phyloP scores from a whole-genome alignment of 805 yeast species.

The Ogataea populi-albae region DNA sequence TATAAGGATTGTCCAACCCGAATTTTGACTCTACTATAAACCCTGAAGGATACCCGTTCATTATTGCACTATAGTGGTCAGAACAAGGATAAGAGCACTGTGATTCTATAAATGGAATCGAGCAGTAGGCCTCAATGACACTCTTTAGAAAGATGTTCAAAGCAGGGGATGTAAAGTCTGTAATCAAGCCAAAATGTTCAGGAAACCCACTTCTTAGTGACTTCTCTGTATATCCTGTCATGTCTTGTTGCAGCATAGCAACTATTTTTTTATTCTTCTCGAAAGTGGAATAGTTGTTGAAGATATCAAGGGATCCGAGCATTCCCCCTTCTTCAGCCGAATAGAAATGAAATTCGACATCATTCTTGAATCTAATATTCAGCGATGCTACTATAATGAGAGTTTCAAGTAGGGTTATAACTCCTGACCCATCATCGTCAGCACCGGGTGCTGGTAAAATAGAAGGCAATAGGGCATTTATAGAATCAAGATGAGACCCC shows the following conservation, averaged over 20 bases:
- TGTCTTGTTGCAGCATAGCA: constrained; percentile 92
- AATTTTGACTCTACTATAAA: constrained; percentile 79
- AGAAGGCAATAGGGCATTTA: constrained; percentile 68
- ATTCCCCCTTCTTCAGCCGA: constrained; percentile 94
- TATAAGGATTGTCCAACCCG: constrained; percentile 58
- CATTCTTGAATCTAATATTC: constrained; percentile 42
- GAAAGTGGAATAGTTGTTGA: constrained; percentile 44
- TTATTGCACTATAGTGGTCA: constrained; percentile 85
- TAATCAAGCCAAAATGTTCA: constrained; percentile 77
- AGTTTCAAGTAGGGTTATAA: constrained; percentile 73
- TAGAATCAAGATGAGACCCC: constrained; percentile 86
- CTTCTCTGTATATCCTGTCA: constrained; percentile 76
- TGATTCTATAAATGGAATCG: constrained; percentile 70
- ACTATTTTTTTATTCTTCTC: constrained; percentile 51
- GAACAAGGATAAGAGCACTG: constrained; percentile 91
- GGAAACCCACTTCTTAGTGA: constrained; percentile 47
- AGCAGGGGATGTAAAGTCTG: constrained; percentile 58
- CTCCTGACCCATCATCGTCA: constrained; percentile 90
- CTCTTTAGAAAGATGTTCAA: constrained; percentile 62
- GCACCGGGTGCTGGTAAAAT: constrained; percentile 87
- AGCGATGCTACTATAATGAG: constrained; percentile 27
- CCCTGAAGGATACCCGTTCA: constrained; percentile 80
- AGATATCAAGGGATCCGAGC: constrained; percentile 80
- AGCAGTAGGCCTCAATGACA: constrained; percentile 59
- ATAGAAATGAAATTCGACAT: constrained; percentile 88